A percentile compares a stretch with the other conserved stretches of the same genome.
phyloP scores from a whole-genome alignment of 2,329 filamentous ascomycete genomes.

The Stenocarpella maydis region DNA sequence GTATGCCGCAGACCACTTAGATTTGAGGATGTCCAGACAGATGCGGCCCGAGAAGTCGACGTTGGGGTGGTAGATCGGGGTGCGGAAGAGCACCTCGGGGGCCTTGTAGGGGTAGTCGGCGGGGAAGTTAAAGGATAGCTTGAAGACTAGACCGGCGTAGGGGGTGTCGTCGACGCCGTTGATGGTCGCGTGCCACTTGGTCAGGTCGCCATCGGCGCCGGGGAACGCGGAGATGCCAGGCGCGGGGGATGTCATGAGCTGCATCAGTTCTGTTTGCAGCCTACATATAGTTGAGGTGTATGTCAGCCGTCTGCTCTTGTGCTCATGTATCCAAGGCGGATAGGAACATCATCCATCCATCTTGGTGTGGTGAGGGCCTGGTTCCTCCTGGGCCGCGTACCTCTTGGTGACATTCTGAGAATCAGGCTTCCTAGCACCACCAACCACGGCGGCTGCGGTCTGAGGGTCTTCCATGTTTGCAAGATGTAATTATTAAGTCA shows the following conservation, averaged over 20 bases:
- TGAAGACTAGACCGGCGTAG: conserved; percentile 87
- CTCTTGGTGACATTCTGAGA: conserved; percentile 81
- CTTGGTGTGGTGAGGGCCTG: neutral
- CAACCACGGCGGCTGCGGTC: conserved; percentile 66
- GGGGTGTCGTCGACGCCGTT: conserved; percentile 90
- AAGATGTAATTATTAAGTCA: conserved; percentile 6
- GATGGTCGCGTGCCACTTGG: conserved; percentile 94
- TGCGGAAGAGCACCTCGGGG: conserved; percentile 95
- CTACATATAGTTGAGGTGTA: conserved; percentile 62
- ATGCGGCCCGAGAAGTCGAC: conserved; percentile 97
- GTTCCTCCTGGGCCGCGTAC: conserved; percentile 54
- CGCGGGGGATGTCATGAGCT: conserved; percentile 94
- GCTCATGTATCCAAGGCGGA: neutral
- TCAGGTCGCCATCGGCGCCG: conserved; percentile 85
- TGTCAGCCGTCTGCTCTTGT: neutral
- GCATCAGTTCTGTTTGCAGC: conserved; percentile 96
- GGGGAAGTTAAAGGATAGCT: conserved; percentile 91
- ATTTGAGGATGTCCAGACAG: conserved; percentile 97
- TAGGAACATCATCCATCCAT: neutral
- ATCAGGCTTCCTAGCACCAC: conserved; percentile 66
- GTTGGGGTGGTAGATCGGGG: conserved; percentile 98
- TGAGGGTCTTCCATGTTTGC: conserved; percentile 66
- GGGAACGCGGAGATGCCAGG: conserved; percentile 96
- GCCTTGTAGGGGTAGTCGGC: conserved; percentile 92
- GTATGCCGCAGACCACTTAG: conserved; percentile 98